A percentile compares a stretch with the other conserved stretches of the same genome.
Evolutionary conservation across 73 alveolate species (phyloP).

Genomic region (Tetrahymena elliotti): DNA sequence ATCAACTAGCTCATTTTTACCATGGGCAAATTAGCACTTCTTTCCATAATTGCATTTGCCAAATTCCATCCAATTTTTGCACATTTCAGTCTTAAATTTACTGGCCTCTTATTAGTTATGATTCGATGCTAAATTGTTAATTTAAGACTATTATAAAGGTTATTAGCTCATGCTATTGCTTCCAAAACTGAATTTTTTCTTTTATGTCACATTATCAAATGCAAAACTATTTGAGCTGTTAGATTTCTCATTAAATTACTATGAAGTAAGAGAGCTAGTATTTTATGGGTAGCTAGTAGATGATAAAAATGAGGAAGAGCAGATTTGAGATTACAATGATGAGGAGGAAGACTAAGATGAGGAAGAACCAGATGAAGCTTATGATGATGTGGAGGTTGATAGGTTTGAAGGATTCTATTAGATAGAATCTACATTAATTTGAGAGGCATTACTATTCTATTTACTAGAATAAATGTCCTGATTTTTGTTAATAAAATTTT

Average conservation of each 20-base stretch:
- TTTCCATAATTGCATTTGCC: conserved; percentile 80
- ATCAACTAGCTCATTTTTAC: conserved; percentile 60
- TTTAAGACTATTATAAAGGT: background rate
- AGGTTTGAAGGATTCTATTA: background rate
- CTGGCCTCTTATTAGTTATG: background rate
- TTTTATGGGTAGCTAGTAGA: background rate
- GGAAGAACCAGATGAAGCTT: background rate
- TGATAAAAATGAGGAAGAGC: background rate
- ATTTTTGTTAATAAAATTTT: background rate
- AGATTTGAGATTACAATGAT: background rate
- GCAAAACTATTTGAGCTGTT: background rate
- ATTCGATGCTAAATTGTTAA: background rate
- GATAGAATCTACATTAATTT: background rate
- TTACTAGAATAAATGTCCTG: background rate
- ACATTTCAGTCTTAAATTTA: conserved; percentile 89
- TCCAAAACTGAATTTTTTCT: background rate
- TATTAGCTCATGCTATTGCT: background rate
- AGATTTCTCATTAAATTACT: background rate
- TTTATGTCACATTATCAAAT: background rate
- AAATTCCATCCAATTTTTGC: conserved; percentile 89
- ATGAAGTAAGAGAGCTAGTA: background rate
- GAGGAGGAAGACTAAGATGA: background rate
- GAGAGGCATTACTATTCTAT: background rate
- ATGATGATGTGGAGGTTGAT: background rate
- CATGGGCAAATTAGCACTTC: conserved; percentile 93